These are phyloP conservation scores for Prinsepia uniflora DNA, from an alignment of 306 rosid genomes.

Conservation along the genomic window DNA sequence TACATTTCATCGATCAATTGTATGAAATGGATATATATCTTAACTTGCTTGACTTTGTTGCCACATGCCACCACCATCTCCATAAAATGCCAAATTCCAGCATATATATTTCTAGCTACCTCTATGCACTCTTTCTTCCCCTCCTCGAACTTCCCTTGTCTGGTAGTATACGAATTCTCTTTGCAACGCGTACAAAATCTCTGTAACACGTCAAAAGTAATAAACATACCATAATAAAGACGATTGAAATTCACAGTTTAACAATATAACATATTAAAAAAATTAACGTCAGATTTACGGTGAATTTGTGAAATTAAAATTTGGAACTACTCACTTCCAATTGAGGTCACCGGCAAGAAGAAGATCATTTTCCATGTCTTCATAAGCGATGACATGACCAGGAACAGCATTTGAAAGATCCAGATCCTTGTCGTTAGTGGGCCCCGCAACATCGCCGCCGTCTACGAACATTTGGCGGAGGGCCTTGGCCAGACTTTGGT, in stretches of 20 bases:
- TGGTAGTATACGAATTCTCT: constrained; percentile 77
- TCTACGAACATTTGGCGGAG: constrained; percentile 68
- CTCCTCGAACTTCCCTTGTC: constrained; percentile 52
- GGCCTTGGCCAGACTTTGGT: constrained; percentile 68
- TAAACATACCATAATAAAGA: background rate
- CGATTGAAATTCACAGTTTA: background rate
- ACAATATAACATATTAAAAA: background rate
- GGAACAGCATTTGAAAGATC: constrained; percentile 78
- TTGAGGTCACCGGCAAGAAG: constrained; percentile 87
- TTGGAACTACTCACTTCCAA: constrained; percentile 60
- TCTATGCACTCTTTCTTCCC: constrained; percentile 33
- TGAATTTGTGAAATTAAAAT: too few relatives aligned
- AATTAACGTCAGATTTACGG: too few relatives aligned
- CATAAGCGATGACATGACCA: constrained; percentile 78
- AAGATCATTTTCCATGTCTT: constrained; percentile 86
- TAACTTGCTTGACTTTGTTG: constrained; percentile 31
- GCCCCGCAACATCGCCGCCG: constrained; percentile 1
- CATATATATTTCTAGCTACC: background rate
- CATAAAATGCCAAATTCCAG: constrained; percentile 22
- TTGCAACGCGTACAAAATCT: constrained; percentile 84
- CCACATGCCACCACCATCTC: background rate
- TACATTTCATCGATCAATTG: background rate
- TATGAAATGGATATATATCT: constrained; percentile 7
- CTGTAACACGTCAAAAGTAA: constrained; percentile 31
- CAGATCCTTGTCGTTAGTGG: constrained; percentile 19